Base-by-base conservation (phyloP, 192 early-diverging fungal genomes). In the Mortierella alpina region DNA sequence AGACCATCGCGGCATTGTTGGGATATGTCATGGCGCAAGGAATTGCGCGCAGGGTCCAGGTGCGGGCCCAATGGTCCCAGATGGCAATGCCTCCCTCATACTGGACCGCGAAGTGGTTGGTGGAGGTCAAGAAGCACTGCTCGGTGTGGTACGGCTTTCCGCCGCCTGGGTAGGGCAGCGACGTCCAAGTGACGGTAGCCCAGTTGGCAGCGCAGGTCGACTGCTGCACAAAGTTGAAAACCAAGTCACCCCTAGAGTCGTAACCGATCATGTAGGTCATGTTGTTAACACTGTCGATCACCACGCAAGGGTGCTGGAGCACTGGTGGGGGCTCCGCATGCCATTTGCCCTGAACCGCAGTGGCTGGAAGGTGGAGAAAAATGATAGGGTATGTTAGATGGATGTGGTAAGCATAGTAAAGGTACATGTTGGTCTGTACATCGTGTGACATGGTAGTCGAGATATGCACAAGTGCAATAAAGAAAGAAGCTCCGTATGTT, bases 251-350 rank as follows among this genome's bases (percentile, higher is more conserved):
- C 53, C 18, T 52, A 22, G 77, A 72, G 60, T 80, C 77, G 46
- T 80, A 72, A 52, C 77, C 77, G 64, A 80, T 67, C 77, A 80
- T 80, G 60, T 80, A 80, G 60, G 77, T 80, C 65, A 80, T 72
- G 61, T 80, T 80, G 15, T 72, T 72, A 46, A 47, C 65, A 17
- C 53, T 40, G 49, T 80, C 77, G n/a, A 80, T 80, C 42, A 80
- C 70, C 20, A 80, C 47, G 53, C 77, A 80, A 22, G 77, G 77
- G 54, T 68, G 57, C 40, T 80, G 77, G 53, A 80, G 70, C 45
- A 80, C 77, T 72, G 77, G 77, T 72, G 77, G 77, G 23, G 77
- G 77, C 53, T 80, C 77, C 46, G 70, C 39, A 20, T 80, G 77
- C 77, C 77, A 80, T 60, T 52, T 80, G 53, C 39, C 7, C 23